phyloP scores from a whole-genome alignment of 2,329 filamentous ascomycete species.

The Botrytis elliptica region DNA sequence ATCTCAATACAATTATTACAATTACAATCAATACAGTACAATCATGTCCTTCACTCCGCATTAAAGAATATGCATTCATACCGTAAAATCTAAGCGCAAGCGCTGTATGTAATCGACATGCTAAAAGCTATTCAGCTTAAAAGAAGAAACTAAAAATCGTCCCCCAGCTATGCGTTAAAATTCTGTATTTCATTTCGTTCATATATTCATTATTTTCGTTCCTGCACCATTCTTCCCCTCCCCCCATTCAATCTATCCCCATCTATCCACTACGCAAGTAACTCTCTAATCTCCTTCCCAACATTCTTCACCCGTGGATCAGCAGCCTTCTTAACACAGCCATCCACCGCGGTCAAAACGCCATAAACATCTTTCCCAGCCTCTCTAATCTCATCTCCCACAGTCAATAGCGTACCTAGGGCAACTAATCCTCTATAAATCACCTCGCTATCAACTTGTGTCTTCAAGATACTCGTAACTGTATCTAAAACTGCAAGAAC shows the following conservation, averaged over 20 bases:
- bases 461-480: constrained; percentile 60
- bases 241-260: too few relatives aligned
- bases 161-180: background rate
- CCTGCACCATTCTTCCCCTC: too few relatives aligned
- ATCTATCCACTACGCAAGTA: constrained; percentile 25
- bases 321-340: constrained; percentile 52
- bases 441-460: constrained; percentile 75
- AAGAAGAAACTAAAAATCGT: background rate
- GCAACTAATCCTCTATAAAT: constrained; percentile 81
- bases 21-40: background rate
- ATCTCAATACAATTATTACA: background rate
- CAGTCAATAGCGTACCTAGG: constrained; percentile 70
- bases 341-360: constrained; percentile 47
- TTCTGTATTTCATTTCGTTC: background rate
- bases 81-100: background rate
- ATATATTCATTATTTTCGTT: constrained; percentile 10
- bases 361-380: constrained; percentile 58
- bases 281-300: constrained; percentile 52
- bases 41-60: background rate
- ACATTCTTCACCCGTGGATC: constrained; percentile 61
- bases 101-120: background rate
- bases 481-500: constrained; percentile 53
- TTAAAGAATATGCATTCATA: background rate
- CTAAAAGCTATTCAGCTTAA: background rate
- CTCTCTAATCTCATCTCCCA: constrained; percentile 55